These are phyloP conservation scores for Lipomyces chichibuensis DNA, from an alignment of 805 yeast species.

Conservation along the genomic window DNA sequence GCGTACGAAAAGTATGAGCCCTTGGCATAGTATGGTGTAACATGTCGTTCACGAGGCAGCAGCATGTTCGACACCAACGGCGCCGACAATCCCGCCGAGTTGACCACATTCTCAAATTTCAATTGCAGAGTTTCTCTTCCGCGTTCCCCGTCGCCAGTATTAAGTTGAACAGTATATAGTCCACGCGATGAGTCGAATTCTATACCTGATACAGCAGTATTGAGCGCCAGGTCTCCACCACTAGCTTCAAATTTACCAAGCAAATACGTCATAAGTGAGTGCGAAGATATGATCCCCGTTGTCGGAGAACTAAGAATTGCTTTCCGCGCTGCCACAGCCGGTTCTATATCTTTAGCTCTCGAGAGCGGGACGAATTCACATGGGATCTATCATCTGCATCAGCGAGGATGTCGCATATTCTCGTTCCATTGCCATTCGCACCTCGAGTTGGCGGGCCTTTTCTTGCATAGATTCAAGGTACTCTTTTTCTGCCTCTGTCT, in stretches of 20 bases:
- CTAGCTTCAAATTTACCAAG: conserved; percentile 57
- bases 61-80: conserved; percentile 70
- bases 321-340: conserved; percentile 62
- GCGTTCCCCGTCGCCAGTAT: conserved; percentile 37
- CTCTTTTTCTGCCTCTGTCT: conserved; percentile 62
- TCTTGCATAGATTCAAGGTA: conserved; percentile 58
- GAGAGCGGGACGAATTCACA: conserved; percentile 56
- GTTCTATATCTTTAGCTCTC: conserved; percentile 58
- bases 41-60: conserved; percentile 62
- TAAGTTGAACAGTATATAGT: conserved; percentile 37
- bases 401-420: not conserved
- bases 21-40: conserved; percentile 70
- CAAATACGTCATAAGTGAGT: conserved; percentile 66
- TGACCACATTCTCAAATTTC: conserved; percentile 62
- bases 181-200: conserved; percentile 28
- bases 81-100: conserved; percentile 81
- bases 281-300: conserved; percentile 84
- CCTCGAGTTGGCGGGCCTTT: conserved; percentile 46
- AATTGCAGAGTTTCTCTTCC: conserved; percentile 48
- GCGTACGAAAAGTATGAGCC: conserved; percentile 77
- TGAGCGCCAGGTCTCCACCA: conserved; percentile 67
- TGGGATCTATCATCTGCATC: conserved; percentile 46
- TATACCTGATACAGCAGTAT: conserved; percentile 58
- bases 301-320: conserved; percentile 75
- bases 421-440: not conserved